Base-by-base conservation (phyloP, 768 basidiomycete species). In the Collybia mongolica region DNA sequence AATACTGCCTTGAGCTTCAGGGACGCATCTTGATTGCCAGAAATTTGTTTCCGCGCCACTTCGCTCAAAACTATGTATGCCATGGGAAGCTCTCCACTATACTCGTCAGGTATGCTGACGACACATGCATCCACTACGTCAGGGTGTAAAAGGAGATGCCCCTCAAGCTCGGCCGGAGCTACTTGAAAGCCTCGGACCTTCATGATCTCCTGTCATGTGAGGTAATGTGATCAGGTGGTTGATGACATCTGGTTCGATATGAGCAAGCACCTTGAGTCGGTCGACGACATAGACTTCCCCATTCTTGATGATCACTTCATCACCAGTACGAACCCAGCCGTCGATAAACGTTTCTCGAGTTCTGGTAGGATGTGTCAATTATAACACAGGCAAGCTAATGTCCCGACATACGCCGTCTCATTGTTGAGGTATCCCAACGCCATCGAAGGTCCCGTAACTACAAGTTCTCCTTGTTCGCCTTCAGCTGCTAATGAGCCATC, bases 1-100 rank as follows among this genome's bases (percentile, higher is more conserved):
- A 90, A 72, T 15, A 61, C 65, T 15, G 53, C 61, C 61, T 80
- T 80, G 17, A 82, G 62, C 40, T 65, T 60, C 2, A 70, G 64
- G 0, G 58, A 70, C 22, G 67, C 76, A 9, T 50, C 53, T 3
- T 66, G 55, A 28, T 72, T 61, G 29, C 63, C 61, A 36, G 64
- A 53, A 18, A 73, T 65, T 24, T 69, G 66, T 39, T 74, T 69
- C 32, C 63, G 61, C 8, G 71, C 69, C 3, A 72, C 67, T 12
- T 71, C 69, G 40, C 68, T 67, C 15, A 82, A 73, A 2, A 84
- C 84, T 19, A 90, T 69, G 61, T 80, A 90, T 6, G 89, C 88
- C 46, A 87, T 59, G 0, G 90, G 88, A 9, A 88, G 56, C 61
- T 92, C 88, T 15, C 89, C 88, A 50, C 77, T 86, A 61, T 85